Base-by-base conservation (phyloP, 2,329 filamentous ascomycete species). In the Elsinoe arachidis region DNA sequence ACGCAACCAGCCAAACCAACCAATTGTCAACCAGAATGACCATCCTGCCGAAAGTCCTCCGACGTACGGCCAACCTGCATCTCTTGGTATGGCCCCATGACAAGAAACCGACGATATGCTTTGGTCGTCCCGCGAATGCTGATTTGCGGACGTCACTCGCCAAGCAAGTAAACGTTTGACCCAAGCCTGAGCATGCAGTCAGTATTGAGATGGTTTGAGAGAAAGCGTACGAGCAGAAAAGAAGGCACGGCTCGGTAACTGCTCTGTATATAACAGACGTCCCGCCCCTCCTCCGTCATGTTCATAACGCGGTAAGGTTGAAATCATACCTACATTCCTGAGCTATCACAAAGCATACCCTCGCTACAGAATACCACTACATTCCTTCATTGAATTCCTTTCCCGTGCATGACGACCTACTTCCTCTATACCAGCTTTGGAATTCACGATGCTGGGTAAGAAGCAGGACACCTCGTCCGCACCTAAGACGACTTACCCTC, bases 361-460 rank as follows among this genome's bases (percentile, higher is more conserved):
- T 53, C 49, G 49, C 33, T 53, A 19, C n/a, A 39, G 26, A 30
- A 17, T 51, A 51, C 46, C 21, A 53, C 19, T n/a, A 53, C 49
- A 53, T 39, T 53, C 49, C 34, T 53, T 53, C 15, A 51, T 38
- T 38, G 15, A 39, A 26, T 39, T 15, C 47, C 49, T 35, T 21
- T 51, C 12, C n/a, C 7, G 26, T 53, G 49, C 34, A 53, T 53
- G 49, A 53, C 49, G 33, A 38, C 33, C 35, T 26, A 14, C 34
- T 38, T 37, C 49, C 12, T 21, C 4, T 26, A n/a, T 39, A 26
- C 49, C 35, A 39, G 35, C 19, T 53, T 39, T 38, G 49, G 38
- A 15, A 53, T 39, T n/a, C 49, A 53, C 49, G 49, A 53, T 53
- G 49, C 49, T 35, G 49, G 49, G 49, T 53, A 53, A 39, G 34